These are phyloP conservation scores for Haplosporangium gracile DNA, from an alignment of 192 early-diverging fungal genomes.

Conservation along the genomic window DNA sequence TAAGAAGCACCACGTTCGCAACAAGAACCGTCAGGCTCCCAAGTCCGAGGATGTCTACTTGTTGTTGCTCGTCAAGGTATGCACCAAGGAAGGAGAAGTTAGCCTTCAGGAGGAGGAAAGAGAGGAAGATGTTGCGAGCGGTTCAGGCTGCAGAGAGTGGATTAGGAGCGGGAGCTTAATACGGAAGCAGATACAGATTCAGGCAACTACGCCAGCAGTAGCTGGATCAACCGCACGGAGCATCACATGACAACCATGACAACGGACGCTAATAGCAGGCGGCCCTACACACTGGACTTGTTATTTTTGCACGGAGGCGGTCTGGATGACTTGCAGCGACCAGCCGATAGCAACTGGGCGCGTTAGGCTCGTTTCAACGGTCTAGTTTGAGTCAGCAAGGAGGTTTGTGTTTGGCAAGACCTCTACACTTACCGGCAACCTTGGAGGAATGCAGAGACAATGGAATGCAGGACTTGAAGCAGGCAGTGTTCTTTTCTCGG, in stretches of 20 bases:
- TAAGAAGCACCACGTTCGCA: constrained; percentile 99
- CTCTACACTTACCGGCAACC: background rate
- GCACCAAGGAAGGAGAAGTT: background rate
- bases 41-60: constrained; percentile 97
- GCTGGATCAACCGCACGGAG: too few relatives aligned
- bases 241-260: background rate
- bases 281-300: background rate
- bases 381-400: background rate
- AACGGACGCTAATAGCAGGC: background rate
- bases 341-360: background rate
- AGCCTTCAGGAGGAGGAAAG: background rate
- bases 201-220: background rate
- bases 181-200: background rate
- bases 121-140: background rate
- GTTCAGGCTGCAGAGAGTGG: background rate
- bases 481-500: background rate
- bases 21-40: constrained; percentile 88
- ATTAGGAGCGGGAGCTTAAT: background rate
- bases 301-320: background rate
- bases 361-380: background rate
- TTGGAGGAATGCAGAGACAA: background rate
- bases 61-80: constrained; percentile 96
- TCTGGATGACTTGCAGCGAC: background rate
- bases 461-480: background rate
- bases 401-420: background rate